Evolutionary conservation across 441 rosid species (phyloP), one percentile per base, ranked within the genome.

Genomic region (Daphne laureola): DNA sequence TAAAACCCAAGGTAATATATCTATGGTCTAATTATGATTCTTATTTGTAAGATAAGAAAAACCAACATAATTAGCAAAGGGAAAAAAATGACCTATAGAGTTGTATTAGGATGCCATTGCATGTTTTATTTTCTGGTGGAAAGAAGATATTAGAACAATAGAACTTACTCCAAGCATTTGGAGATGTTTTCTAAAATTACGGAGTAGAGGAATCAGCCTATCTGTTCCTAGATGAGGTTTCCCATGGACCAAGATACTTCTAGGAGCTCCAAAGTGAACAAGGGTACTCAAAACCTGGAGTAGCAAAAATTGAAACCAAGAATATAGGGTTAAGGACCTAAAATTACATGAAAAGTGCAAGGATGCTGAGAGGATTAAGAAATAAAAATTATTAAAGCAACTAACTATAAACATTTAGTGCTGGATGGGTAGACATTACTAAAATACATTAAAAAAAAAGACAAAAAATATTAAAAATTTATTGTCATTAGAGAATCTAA

Each of bases 221-320:
- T 92, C 96, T 2, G 96, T 92, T 77, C 96, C 96, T 69, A 92
- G 56, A 83, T 92, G 98, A 61, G 96, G 96, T 82, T 92, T 92
- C 63, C 98, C 98, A 72, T 88, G 76, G 53, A 88, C 67, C 67
- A 92, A 67, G 50, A 88, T 88, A 47, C 55, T 78, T 74, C 73
- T 55, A 11, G 96, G 96, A 58, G 96, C 98, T 14, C 98, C 96
- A 81, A 92, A 92, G 45, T 75, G 87, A 67, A 88, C 96, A 66
- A 92, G 73, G 15, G 96, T 86, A 49, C 86, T 86, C 94, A 88
- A 77, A 58, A 86, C 90, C 98, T 88, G 70, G 53, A 66, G 61
- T 54, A 11, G 54, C 52, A 67, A 57, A 23, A 56, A 50, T 17
- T 17, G 17, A 64, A 59, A 55, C 43, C 55, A 52, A 16, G 25